Evolutionary conservation across 108 stramenopile genomes (phyloP).

Genomic region (Conticribra guillardii): DNA sequence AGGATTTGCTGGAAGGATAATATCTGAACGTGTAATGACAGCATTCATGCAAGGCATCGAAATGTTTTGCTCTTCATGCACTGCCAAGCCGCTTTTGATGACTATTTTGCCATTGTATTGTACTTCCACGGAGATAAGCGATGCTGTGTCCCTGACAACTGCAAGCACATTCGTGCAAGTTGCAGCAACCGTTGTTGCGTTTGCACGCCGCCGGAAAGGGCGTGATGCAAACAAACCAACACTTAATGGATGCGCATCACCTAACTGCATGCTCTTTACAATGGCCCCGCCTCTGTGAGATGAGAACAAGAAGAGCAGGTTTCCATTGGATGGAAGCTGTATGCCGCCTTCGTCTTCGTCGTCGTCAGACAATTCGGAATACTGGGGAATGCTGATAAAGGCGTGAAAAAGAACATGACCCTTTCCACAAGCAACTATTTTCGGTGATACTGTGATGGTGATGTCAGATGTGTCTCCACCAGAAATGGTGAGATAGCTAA

Average conservation of each 20-base stretch:
- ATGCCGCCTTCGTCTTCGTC: neutral
- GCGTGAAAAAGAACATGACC: slow-evolving; percentile 30
- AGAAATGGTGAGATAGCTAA: slow-evolving; percentile 22
- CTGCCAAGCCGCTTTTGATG: slow-evolving; percentile 8
- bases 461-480: slow-evolving; percentile 30
- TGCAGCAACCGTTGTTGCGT: neutral
- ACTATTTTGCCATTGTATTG: slow-evolving; percentile 11
- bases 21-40: neutral
- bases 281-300: slow-evolving; percentile 10
- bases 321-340: neutral
- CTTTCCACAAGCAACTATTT: slow-evolving; percentile 34
- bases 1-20: neutral
- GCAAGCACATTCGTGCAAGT: slow-evolving; percentile 23
- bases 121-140: slow-evolving; percentile 9
- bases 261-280: slow-evolving; percentile 6
- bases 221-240: slow-evolving; percentile 23
- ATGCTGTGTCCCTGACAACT: neutral
- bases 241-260: neutral
- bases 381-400: slow-evolving; percentile 20
- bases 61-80: slow-evolving; percentile 5
- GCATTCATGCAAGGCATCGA: neutral
- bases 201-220: slow-evolving; percentile 7
- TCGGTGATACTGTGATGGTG: slow-evolving; percentile 9
- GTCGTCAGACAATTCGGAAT: neutral
- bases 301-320: slow-evolving; percentile 30